phyloP scores from a whole-genome alignment of 2,329 filamentous ascomycete species.

The Diaporthe longicolla region DNA sequence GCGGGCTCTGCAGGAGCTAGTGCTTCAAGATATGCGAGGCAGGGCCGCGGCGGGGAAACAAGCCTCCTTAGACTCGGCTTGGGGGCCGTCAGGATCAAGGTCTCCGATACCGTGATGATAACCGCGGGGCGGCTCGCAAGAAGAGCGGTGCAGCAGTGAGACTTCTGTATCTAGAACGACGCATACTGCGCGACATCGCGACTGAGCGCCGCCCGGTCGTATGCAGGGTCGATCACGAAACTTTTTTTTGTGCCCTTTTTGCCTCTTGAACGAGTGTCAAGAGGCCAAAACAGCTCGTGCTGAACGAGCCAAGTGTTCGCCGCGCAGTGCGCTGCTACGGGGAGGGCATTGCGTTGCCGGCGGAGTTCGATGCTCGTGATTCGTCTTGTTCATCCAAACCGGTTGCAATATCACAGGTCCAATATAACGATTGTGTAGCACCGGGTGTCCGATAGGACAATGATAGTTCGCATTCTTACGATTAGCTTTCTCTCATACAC shows the following conservation, averaged over 20 bases:
- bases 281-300: slow-evolving; percentile 10
- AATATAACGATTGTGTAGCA: slow-evolving; percentile 5
- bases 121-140: not conserved
- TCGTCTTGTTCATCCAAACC: slow-evolving; percentile 14
- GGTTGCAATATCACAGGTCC: slow-evolving; percentile 25
- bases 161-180: slow-evolving; percentile 11
- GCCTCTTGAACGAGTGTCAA: slow-evolving; percentile 4
- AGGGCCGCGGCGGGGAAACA: slow-evolving; percentile 24
- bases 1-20: slow-evolving; percentile 23
- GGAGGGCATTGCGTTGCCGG: not conserved
- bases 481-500: slow-evolving; percentile 15
- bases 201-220: not conserved
- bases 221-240: slow-evolving; percentile 25
- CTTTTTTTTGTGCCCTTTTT: not conserved
- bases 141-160: slow-evolving; percentile 17
- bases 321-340: not conserved
- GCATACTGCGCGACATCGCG: slow-evolving; percentile 25
- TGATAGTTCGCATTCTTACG: slow-evolving; percentile 7
- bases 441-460: slow-evolving; percentile 15
- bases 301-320: slow-evolving; percentile 16
- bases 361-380: not conserved
- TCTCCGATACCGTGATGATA: not conserved
- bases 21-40: slow-evolving; percentile 31
- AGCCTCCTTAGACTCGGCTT: slow-evolving; percentile 17
- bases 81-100: not conserved